phyloP scores from a whole-genome alignment of 805 yeast genomes.

The Torulaspora indica region DNA sequence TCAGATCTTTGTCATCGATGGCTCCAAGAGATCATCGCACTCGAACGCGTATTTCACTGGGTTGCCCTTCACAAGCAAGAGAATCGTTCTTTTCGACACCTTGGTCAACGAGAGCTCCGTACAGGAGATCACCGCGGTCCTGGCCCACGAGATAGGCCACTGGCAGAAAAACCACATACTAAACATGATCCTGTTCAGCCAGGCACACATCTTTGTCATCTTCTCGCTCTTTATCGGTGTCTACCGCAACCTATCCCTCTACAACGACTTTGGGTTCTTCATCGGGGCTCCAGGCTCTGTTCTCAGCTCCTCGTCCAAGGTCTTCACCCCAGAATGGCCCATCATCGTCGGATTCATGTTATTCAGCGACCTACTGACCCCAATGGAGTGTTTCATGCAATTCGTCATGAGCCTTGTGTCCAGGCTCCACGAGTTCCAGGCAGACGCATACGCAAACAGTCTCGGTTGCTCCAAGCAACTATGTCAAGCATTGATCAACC shows the following conservation, averaged over 20 bases:
- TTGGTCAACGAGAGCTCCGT: constrained; percentile 73
- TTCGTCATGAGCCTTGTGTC: constrained; percentile 66
- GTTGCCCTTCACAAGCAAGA: constrained; percentile 86
- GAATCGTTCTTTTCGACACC: constrained; percentile 90
- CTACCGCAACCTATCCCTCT: constrained; percentile 72
- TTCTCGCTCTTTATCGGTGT: constrained; percentile 77
- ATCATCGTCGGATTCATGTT: constrained; percentile 74
- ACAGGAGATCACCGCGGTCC: constrained; percentile 83
- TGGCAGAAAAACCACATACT: constrained; percentile 90
- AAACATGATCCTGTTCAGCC: constrained; percentile 62
- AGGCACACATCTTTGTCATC: constrained; percentile 56
- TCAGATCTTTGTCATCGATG: constrained; percentile 84
- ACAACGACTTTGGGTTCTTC: constrained; percentile 70
- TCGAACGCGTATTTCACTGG: constrained; percentile 97
- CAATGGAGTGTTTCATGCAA: constrained; percentile 64
- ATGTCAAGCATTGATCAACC: constrained; percentile 63
- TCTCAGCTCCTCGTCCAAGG: constrained; percentile 16
- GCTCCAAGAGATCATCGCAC: constrained; percentile 94
- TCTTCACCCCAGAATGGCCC: constrained; percentile 50
- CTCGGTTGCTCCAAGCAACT: constrained; percentile 68
- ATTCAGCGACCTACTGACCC: constrained; percentile 73
- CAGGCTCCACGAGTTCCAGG: constrained; percentile 89
- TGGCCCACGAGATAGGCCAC: constrained; percentile 98
- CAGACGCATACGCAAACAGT: constrained; percentile 78
- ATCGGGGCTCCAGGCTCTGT: constrained; percentile 10